These are phyloP conservation scores for Colletotrichum paranaense DNA, from an alignment of 2,329 filamentous ascomycete species.

Conservation along the genomic window DNA sequence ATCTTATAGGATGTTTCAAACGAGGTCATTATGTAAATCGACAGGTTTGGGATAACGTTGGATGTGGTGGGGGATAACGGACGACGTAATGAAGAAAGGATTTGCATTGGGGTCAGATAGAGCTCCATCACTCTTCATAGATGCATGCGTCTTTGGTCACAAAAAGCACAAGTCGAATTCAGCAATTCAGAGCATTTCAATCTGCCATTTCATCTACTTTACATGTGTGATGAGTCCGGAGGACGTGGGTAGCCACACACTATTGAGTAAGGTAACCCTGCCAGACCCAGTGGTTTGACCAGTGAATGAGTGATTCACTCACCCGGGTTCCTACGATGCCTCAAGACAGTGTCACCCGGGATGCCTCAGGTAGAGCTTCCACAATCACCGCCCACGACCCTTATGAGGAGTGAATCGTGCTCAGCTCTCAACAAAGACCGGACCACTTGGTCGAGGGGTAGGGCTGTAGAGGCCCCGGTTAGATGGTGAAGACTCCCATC, in stretches of 20 bases:
- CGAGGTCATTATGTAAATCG: constrained; percentile 87
- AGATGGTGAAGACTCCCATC: too few relatives aligned
- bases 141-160: constrained; percentile 35
- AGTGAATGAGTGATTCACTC: too few relatives aligned
- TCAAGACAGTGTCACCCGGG: too few relatives aligned
- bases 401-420: too few relatives aligned
- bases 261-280: too few relatives aligned
- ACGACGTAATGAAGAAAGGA: constrained; percentile 32
- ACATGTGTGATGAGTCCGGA: not conserved
- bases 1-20: constrained; percentile 80
- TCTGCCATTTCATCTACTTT: too few relatives aligned
- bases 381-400: too few relatives aligned
- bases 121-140: constrained; percentile 30
- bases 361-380: too few relatives aligned
- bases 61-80: not conserved
- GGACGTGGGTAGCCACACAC: not conserved
- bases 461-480: too few relatives aligned
- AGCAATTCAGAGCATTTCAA: constrained; percentile 24
- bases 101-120: constrained; percentile 31
- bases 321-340: too few relatives aligned
- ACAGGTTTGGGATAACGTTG: not conserved
- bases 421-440: not conserved
- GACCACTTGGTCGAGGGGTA: not conserved
- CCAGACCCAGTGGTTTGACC: too few relatives aligned
- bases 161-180: constrained; percentile 33